A percentile compares a stretch with the other conserved stretches of the same genome.
Conservation (phyloP, 495 filamentous ascomycete species). For the Aspergillus mulundensis region DNA sequence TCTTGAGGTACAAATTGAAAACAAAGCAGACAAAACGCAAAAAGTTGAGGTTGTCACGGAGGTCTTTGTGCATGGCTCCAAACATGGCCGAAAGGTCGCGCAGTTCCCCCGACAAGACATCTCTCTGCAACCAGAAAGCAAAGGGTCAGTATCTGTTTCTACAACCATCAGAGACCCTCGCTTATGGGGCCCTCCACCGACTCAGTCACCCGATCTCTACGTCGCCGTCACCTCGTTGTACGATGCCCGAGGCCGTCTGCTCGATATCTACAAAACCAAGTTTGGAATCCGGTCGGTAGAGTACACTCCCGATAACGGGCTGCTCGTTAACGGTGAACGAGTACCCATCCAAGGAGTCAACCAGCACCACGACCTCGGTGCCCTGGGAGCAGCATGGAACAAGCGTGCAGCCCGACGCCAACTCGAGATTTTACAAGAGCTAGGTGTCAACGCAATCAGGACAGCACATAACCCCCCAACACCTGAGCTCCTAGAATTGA, state of each 20-base stretch:
- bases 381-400: conserved; percentile 1
- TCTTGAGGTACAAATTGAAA: not conserved
- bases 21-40: not conserved
- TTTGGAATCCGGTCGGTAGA: not conserved
- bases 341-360: conserved; percentile 1
- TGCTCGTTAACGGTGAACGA: not conserved
- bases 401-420: conserved; percentile 1
- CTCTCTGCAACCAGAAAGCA: not conserved
- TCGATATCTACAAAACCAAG: not conserved
- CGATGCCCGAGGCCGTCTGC: not conserved
- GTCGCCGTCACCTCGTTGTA: not conserved
- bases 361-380: conserved; percentile 7
- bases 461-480: conserved; percentile 9
- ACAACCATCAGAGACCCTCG: not conserved
- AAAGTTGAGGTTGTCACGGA: not conserved
- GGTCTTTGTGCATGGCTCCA: not conserved
- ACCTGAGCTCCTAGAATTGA: conserved; percentile 4
- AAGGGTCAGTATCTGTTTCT: not conserved
- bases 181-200: conserved; percentile 2
- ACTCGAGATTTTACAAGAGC: not conserved
- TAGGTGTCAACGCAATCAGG: conserved; percentile 7
- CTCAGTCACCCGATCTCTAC: not conserved
- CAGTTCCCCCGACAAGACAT: not conserved
- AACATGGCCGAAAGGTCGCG: not conserved
- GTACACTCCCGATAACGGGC: not conserved